Conservation (phyloP, 2,329 filamentous ascomycete species). For the Ascocoryne sarcoides region DNA sequence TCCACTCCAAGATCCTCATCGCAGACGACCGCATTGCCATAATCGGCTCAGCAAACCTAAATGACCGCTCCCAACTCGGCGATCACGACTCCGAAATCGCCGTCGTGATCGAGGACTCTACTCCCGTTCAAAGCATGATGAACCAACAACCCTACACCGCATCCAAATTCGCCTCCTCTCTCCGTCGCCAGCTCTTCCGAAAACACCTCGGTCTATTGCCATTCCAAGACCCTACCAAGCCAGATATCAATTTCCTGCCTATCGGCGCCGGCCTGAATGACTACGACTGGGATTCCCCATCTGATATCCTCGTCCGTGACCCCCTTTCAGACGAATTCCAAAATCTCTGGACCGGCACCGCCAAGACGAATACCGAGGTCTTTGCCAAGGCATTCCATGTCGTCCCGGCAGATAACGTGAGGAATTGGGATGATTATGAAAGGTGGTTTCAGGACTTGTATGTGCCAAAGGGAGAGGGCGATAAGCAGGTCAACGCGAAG, state of each 20-base stretch:
- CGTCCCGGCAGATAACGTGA: slow-evolving; percentile 60
- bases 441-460: slow-evolving; percentile 62
- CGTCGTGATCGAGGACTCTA: slow-evolving; percentile 76
- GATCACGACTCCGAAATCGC: slow-evolving; percentile 83
- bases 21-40: slow-evolving; percentile 77
- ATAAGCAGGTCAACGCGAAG: slow-evolving; percentile 40
- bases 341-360: slow-evolving; percentile 63
- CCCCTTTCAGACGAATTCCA: slow-evolving; percentile 62
- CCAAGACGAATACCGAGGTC: slow-evolving; percentile 68
- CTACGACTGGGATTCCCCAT: slow-evolving; percentile 61
- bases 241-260: slow-evolving; percentile 69
- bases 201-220: slow-evolving; percentile 84
- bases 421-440: slow-evolving; percentile 66
- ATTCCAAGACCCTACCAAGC: slow-evolving; percentile 58
- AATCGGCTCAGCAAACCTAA: slow-evolving; percentile 58
- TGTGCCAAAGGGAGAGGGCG: slow-evolving; percentile 40
- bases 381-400: slow-evolving; percentile 77
- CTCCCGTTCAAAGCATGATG: slow-evolving; percentile 63
- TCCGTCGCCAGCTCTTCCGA: slow-evolving; percentile 79
- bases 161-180: slow-evolving; percentile 66
- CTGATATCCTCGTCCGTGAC: slow-evolving; percentile 63
- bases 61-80: slow-evolving; percentile 66
- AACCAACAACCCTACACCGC: slow-evolving; percentile 63
- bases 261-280: slow-evolving; percentile 62
- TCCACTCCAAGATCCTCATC: slow-evolving; percentile 64